Base-by-base conservation (phyloP, 2,329 filamentous ascomycete genomes). In the Tolypocladium tundrense region DNA sequence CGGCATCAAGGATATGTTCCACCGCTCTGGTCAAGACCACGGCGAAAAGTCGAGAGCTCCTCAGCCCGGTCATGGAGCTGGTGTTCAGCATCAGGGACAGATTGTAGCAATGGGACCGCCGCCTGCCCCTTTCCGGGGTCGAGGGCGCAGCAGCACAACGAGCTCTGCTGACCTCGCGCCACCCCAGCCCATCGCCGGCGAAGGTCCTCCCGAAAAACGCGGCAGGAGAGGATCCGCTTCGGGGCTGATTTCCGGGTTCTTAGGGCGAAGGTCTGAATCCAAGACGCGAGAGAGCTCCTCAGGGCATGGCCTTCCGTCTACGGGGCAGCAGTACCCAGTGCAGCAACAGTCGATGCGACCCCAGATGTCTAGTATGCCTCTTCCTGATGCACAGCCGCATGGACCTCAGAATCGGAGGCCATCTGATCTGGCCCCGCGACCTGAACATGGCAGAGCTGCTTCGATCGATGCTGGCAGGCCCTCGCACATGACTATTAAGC, bases 201-300 rank as follows among this genome's bases (percentile, higher is more conserved):
- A 55, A 19, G 56, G 62, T n/a, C 37, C 57, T 19, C 39, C 59
- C 4, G 62, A 66, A 31, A 65, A 65, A 16, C 65, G 66, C 5
- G 62, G 63, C 33, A 65, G 70, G 54, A 65, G 70, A 40, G 62
- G 66, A 16, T 72, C 71, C 9, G 63, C 68, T 5, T 64, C 68
- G 13, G 66, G 63, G 14, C 59, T 73, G 31, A 60, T 72, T 21
- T 68, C 67, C 4, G 66, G 66, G 2, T 59, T 72, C 11, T 45
- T 72, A 21, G 68, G 69, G 2, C 67, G 64, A 50, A 58, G 55
- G 13, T 61, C 63, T 9, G 56, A 33, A 13, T 58, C 61, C 1
- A 68, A 61, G 43, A 59, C 60, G 48, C 60, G 63, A 33, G 64
- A 64, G 5, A 63, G 14, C 8, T 52, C 8, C 11, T 43, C 58